Conservation (phyloP, 768 basidiomycete genomes). For the Crucibulum laeve region DNA sequence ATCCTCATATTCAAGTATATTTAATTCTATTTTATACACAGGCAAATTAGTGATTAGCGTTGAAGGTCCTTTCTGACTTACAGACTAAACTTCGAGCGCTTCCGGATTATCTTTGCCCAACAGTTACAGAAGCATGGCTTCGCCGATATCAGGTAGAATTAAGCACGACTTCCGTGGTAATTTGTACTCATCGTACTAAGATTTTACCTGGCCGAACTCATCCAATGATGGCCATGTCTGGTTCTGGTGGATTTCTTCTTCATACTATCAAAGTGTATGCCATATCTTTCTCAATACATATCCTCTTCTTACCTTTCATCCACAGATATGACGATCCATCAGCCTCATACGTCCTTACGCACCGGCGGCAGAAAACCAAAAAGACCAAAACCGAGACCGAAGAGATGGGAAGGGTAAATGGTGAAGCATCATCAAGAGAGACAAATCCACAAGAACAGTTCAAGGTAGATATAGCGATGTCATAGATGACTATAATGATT, state of each 20-base stretch:
- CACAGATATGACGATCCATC: conserved; percentile 61
- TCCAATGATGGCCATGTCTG: conserved; percentile 88
- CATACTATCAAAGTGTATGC: conserved; percentile 82
- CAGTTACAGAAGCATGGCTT: conserved; percentile 81
- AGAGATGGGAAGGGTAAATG: not conserved
- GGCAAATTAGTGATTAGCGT: conserved; percentile 1
- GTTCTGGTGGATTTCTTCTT: conserved; percentile 84
- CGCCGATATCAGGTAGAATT: conserved; percentile 76
- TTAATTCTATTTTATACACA: not conserved
- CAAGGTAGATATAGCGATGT: too few species aligned
- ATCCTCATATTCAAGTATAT: conserved; percentile 71
- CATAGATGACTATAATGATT: too few species aligned
- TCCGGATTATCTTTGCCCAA: conserved; percentile 71
- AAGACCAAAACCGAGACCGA: conserved; percentile 19
- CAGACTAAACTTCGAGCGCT: conserved; percentile 65
- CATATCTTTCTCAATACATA: not conserved
- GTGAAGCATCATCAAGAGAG: not conserved
- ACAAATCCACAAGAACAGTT: too few species aligned
- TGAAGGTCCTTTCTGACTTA: conserved; percentile 70
- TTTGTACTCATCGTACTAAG: conserved; percentile 15
- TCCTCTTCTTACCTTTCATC: not conserved
- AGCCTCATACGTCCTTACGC: conserved; percentile 49
- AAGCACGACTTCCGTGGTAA: not conserved
- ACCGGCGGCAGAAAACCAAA: conserved; percentile 39
- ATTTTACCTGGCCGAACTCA: conserved; percentile 96